Conservation (phyloP, 352 stramenopile genomes). For the Aphanomyces invadans region DNA sequence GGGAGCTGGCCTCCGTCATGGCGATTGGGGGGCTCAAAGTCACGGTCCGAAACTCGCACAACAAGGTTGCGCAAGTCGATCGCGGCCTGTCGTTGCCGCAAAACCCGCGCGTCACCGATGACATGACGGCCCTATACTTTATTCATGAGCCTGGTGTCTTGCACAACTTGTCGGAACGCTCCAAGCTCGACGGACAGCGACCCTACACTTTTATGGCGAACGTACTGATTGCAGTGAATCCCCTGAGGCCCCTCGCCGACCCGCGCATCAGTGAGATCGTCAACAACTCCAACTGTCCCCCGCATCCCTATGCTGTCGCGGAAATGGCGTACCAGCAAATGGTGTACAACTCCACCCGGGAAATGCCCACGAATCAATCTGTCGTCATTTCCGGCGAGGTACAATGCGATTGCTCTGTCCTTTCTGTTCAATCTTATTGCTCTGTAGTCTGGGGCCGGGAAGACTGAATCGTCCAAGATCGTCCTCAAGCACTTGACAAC, state of each 20-base stretch:
- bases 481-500: conserved; percentile 84
- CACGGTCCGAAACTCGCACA: conserved; percentile 69
- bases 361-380: conserved; percentile 81
- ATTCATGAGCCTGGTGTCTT: conserved; percentile 84
- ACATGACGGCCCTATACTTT: conserved; percentile 85
- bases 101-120: conserved; percentile 78
- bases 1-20: conserved; percentile 75
- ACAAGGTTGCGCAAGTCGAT: conserved; percentile 83
- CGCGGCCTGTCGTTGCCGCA: conserved; percentile 55
- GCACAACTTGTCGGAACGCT: conserved; percentile 68
- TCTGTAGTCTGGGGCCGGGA: conserved; percentile 62
- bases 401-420: neutral
- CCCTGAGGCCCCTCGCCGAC: conserved; percentile 69
- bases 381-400: conserved; percentile 78
- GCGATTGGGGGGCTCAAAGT: conserved; percentile 81
- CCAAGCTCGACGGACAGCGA: conserved; percentile 59
- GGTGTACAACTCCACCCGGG: conserved; percentile 80
- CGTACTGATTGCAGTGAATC: conserved; percentile 81
- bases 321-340: conserved; percentile 90
- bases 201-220: conserved; percentile 87
- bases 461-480: conserved; percentile 87
- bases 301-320: conserved; percentile 82
- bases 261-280: conserved; percentile 60
- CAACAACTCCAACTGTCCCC: conserved; percentile 55
- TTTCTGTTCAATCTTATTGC: neutral